A percentile compares a stretch with the other conserved stretches of the same genome.
These are phyloP conservation scores for Trichoderma reesei DNA, from an alignment of 495 filamentous ascomycete species.

Conservation along the genomic window DNA sequence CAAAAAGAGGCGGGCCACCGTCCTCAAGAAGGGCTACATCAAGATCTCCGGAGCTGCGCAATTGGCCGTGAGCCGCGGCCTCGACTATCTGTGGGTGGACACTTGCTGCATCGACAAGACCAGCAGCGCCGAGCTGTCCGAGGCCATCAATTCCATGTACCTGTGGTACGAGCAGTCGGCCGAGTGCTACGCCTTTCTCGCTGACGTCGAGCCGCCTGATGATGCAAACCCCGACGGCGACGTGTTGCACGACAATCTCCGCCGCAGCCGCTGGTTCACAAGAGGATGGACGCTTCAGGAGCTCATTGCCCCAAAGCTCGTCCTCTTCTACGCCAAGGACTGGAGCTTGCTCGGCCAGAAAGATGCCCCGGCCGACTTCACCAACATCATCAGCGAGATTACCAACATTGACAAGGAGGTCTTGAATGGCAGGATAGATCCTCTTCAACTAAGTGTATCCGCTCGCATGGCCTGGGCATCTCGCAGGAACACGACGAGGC, in stretches of 20 bases:
- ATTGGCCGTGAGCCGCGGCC: slow-evolving; percentile 13
- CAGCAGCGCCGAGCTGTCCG: slow-evolving; percentile 33
- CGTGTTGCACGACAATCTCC: slow-evolving; percentile 4
- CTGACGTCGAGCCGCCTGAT: slow-evolving; percentile 15
- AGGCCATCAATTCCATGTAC: slow-evolving; percentile 38
- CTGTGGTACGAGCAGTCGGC: slow-evolving; percentile 27
- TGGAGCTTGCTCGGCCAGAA: slow-evolving; percentile 26
- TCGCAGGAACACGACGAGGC: slow-evolving; percentile 20
- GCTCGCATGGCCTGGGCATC: slow-evolving; percentile 33
- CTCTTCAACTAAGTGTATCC: slow-evolving; percentile 16
- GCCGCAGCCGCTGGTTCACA: slow-evolving; percentile 27
- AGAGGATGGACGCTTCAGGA: slow-evolving; percentile 36
- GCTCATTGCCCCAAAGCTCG: slow-evolving; percentile 22
- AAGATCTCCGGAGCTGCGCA: slow-evolving; percentile 21
- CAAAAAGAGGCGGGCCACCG: not conserved
- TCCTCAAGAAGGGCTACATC: slow-evolving; percentile 13
- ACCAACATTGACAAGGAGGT: slow-evolving; percentile 25
- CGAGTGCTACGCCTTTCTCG: slow-evolving; percentile 32
- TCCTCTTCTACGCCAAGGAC: slow-evolving; percentile 24
- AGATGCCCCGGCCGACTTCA: slow-evolving; percentile 11
- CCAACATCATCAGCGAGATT: slow-evolving; percentile 16
- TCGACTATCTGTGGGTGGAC: slow-evolving; percentile 29
- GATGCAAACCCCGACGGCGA: slow-evolving; percentile 10
- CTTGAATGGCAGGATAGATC: slow-evolving; percentile 7
- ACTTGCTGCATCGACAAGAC: slow-evolving; percentile 38